These are phyloP conservation scores for Suillus subaureus DNA, from an alignment of 768 basidiomycete genomes.

Conservation along the genomic window DNA sequence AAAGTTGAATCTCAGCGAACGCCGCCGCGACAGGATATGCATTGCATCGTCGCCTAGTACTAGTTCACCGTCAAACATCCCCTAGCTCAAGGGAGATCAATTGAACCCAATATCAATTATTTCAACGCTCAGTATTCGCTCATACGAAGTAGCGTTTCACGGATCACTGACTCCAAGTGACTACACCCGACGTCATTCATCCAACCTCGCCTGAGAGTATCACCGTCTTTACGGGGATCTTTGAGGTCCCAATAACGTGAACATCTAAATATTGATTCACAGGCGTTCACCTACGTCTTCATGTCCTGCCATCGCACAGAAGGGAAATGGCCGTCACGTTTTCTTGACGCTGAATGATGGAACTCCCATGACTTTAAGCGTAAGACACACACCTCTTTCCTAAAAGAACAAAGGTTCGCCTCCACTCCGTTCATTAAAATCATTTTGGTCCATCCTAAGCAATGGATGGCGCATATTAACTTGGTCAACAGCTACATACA, in stretches of 20 bases:
- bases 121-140: too few relatives aligned
- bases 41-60: too few relatives aligned
- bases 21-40: not conserved
- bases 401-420: not conserved
- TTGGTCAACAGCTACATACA: not conserved
- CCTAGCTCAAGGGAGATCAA: too few relatives aligned
- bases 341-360: not conserved
- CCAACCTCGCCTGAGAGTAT: conserved; percentile 1
- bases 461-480: not conserved
- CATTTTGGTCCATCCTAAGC: not conserved
- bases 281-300: not conserved
- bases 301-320: conserved; percentile 6
- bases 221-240: not conserved
- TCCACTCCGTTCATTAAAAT: not conserved
- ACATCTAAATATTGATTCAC: not conserved
- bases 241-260: conserved; percentile 4
- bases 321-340: not conserved
- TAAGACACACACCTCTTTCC: not conserved
- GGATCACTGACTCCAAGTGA: not conserved
- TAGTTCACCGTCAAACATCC: not conserved
- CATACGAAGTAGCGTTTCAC: too few relatives aligned
- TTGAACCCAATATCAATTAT: too few relatives aligned
- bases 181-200: not conserved
- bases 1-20: conserved; percentile 4
- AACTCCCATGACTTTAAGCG: conserved; percentile 6